Conservation (phyloP, 176 grass and related monocot species). For the Phoenix roebelenii region DNA sequence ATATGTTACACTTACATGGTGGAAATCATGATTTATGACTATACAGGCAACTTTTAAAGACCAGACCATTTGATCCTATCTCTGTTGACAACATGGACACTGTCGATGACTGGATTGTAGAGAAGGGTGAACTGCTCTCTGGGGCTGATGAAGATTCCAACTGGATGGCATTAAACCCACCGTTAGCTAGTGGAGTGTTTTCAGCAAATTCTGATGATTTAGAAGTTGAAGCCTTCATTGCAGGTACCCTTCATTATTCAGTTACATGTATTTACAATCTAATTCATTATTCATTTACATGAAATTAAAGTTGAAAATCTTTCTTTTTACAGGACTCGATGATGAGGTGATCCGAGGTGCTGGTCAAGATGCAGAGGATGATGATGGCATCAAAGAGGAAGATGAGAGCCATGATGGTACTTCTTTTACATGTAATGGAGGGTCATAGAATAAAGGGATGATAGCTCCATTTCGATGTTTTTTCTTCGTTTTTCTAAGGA, state of each 20-base stretch:
- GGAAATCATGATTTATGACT: constrained; percentile 14
- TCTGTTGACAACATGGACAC: constrained; percentile 57
- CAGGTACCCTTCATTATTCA: constrained; percentile 32
- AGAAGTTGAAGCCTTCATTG: constrained; percentile 66
- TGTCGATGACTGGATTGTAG: constrained; percentile 79
- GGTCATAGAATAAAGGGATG: not conserved
- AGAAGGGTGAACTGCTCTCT: constrained; percentile 43
- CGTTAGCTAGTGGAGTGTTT: constrained; percentile 12
- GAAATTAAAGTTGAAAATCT: constrained; percentile 6
- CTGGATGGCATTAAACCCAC: constrained; percentile 64
- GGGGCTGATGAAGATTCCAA: constrained; percentile 35
- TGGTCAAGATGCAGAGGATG: constrained; percentile 39
- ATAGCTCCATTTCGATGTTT: not conserved
- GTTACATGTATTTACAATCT: not conserved
- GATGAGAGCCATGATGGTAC: constrained; percentile 8
- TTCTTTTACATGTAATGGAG: constrained; percentile 13
- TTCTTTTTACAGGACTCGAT: constrained; percentile 52
- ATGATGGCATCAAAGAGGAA: constrained; percentile 20
- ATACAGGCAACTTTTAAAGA: constrained; percentile 42
- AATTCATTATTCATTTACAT: not conserved
- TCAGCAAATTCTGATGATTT: constrained; percentile 35
- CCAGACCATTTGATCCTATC: constrained; percentile 63
- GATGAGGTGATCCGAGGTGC: constrained; percentile 65
- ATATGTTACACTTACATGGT: too few relatives aligned
- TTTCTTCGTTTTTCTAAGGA: too few relatives aligned